Base-by-base conservation (phyloP, 2,329 filamentous ascomycete species). In the Phialophora expanda region DNA sequence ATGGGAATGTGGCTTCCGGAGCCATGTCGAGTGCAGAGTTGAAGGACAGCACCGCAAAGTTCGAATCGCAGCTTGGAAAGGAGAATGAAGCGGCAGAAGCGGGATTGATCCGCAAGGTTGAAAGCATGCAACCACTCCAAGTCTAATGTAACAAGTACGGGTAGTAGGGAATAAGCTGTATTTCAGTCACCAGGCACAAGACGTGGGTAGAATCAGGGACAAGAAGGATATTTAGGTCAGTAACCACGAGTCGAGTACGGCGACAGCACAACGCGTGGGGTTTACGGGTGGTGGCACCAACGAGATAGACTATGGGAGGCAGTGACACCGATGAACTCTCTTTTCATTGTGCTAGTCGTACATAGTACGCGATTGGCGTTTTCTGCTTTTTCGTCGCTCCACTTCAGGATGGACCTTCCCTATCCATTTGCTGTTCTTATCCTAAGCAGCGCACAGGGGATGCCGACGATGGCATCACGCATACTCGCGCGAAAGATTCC, bases 31-130 rank as follows among this genome's bases (percentile, higher is more conserved):
- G 57, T 30, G 30, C 17, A 26, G 60, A 68, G 24, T 44, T 65
- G 46, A 60, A 63, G 55, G 57, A 61, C 53, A 68, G 62, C 38
- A 68, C 65, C 9, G 63, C 56, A n/a, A 57, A 66, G 44, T 68
- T 68, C 48, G 61, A 57, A 41, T 34, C 46, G 17, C 56, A 64
- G 44, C 59, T 66, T 55, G 56, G 66, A 44, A 48, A 61, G 54
- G 66, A 68, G 51, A 48, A 68, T 14, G 64, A 64, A 46, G 26
- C 44, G 22, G 65, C 48, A 11, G 66, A 41, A 41, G 53, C 60
- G 34, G 60, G 61, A 17, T 55, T 69, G 38, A 65, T 69, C 34
- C 50, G 32, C 38, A 61, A 64, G 63, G 61, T 69, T 24, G 68
- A 68, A 30, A 53, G 61, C 34, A 65, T 62, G 20, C 50, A 55